Conservation (phyloP, 1,139 yeast species). For the Yamadazyma songkhlaensis region DNA sequence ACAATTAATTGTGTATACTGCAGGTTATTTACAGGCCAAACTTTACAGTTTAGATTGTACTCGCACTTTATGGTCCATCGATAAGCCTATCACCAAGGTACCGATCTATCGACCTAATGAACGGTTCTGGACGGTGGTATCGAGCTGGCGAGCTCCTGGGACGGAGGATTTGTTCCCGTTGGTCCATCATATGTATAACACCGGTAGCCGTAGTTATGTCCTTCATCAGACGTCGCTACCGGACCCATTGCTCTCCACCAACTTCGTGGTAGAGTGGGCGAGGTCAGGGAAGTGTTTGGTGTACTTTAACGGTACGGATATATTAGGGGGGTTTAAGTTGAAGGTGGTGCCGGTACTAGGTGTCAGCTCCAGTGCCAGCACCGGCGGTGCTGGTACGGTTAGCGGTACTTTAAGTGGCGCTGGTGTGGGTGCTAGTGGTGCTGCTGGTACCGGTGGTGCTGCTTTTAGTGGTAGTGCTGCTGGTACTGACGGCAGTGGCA, state of each 20-base stretch:
- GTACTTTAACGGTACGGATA: constrained; percentile 22
- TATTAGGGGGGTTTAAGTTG: constrained; percentile 29
- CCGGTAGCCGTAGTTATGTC: constrained; percentile 30
- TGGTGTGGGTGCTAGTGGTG: no score
- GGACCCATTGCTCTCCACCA: constrained; percentile 13
- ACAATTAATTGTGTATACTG: constrained; percentile 34
- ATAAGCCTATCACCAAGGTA: constrained; percentile 18
- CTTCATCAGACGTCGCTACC: constrained; percentile 23
- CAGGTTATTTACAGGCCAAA: constrained; percentile 24
- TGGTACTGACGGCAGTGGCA: no score
- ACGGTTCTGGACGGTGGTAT: constrained; percentile 31
- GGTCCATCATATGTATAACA: constrained; percentile 33
- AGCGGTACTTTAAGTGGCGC: no score
- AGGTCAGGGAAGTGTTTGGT: constrained; percentile 35
- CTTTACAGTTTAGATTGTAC: constrained; percentile 40
- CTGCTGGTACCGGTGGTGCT: no score
- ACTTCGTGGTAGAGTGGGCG: constrained; percentile 30
- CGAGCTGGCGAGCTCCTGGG: constrained; percentile 14
- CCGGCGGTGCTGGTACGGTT: no score
- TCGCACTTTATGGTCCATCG: constrained; percentile 28
- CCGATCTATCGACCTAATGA: constrained; percentile 13
- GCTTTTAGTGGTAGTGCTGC: no score
- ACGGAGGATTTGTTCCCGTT: constrained; percentile 17
- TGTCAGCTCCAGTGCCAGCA: constrained; percentile 6
- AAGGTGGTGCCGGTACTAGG: constrained; percentile 27